phyloP scores from a whole-genome alignment of 2,329 filamentous ascomycete species.

The Cryoendolithus antarcticus region DNA sequence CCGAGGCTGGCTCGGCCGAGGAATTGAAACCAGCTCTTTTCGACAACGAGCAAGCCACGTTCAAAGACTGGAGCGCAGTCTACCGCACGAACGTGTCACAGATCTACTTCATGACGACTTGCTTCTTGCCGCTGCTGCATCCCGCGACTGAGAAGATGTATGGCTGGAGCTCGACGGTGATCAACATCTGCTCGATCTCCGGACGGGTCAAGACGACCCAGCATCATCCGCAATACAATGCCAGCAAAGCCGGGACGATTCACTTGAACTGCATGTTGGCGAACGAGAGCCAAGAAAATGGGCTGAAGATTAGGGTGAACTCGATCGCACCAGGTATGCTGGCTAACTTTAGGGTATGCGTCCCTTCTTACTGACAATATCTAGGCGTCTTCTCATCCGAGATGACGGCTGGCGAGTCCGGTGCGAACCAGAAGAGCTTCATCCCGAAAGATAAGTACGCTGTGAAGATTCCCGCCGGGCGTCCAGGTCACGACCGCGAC shows the following conservation, averaged over 20 bases:
- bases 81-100: slow-evolving; percentile 36
- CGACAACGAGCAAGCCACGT: slow-evolving; percentile 27
- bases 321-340: slow-evolving; percentile 37
- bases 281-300: slow-evolving; percentile 38
- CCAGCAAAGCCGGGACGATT: slow-evolving; percentile 38
- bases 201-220: slow-evolving; percentile 35
- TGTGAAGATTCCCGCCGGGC: slow-evolving; percentile 35
- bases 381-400: slow-evolving; percentile 40
- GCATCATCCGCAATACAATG: slow-evolving; percentile 37
- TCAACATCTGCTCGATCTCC: slow-evolving; percentile 36
- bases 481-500: slow-evolving; percentile 46
- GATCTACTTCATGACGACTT: slow-evolving; percentile 34
- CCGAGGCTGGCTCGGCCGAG: slow-evolving; percentile 27
- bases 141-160: slow-evolving; percentile 29
- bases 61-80: slow-evolving; percentile 34
- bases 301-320: slow-evolving; percentile 45
- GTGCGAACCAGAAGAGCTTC: slow-evolving; percentile 42
- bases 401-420: slow-evolving; percentile 43
- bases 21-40: slow-evolving; percentile 33
- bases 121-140: slow-evolving; percentile 35
- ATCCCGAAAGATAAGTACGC: slow-evolving; percentile 42
- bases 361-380: too few relatives aligned
- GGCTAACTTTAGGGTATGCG: too few relatives aligned
- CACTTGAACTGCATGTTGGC: slow-evolving; percentile 46
- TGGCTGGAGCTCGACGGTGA: slow-evolving; percentile 32